Base-by-base conservation (phyloP, 1,284 basidiomycete genomes). In the Golubevia sp. region DNA sequence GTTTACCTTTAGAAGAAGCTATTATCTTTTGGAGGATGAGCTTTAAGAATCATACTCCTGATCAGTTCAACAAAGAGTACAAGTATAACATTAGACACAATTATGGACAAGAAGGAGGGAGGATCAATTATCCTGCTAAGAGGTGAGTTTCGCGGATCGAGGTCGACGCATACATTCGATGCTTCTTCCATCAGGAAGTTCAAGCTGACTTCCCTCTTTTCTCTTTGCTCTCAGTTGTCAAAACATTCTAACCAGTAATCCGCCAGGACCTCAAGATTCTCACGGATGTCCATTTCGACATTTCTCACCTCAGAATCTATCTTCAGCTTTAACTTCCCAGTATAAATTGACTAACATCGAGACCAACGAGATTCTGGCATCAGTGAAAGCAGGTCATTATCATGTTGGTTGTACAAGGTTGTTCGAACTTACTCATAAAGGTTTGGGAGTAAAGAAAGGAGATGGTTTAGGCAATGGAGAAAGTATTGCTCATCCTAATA, bases 41-140 rank as follows among this genome's bases (percentile, higher is more conserved):
- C 34, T 98, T 97, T 83, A 84, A 84, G 27, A 87, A 85, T 53
- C 85, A 87, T 55, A 90, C 90, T 23, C 95, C 98, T 71, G 94
- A 99, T 85, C 92, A 95, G 84, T 99, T 99, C 86, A 95, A 94
- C 86, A 99, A 99, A 84, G 93, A 97, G 81, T 92, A 98, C 87
- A 91, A 90, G 74, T 99, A 99, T 85, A 99, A 99, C 76, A 95
- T 99, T 74, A 90, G 96, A 49, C 97, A 99, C 85, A 91, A 90
- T 7, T 99, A 92, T 82, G 97, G 97, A 53, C 86, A 97, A 51
- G 97, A 99, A 84, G 97, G 97, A 6, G 92, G 91, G 79, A 89
- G 96, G 49, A 91, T 91, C 57, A 97, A 98, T 84, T 99, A 99
- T 84, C 89, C 93, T 2, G 94, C 97, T 0, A 93, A 91, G 85